A percentile compares a stretch with the other conserved stretches of the same genome.
These are phyloP conservation scores for Aspergillus haitiensis DNA, from an alignment of 495 filamentous ascomycete genomes.

Conservation along the genomic window DNA sequence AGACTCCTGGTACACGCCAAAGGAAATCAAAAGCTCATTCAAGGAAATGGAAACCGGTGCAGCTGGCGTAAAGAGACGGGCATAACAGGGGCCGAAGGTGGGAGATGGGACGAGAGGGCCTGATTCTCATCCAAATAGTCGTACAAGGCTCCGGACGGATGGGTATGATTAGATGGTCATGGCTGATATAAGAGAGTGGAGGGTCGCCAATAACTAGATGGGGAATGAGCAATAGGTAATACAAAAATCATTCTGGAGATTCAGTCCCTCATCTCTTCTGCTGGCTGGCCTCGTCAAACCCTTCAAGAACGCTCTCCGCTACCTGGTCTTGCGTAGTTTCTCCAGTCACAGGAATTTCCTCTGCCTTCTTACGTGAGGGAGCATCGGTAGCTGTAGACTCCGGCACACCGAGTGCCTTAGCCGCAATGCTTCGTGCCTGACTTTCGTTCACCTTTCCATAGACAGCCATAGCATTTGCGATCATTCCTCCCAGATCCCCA, in stretches of 20 bases:
- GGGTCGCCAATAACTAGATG: conserved; percentile 13
- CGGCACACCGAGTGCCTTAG: conserved; percentile 44
- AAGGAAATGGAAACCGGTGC: conserved; percentile 1
- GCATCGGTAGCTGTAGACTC: conserved; percentile 5
- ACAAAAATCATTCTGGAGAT: conserved; percentile 4
- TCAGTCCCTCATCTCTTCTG: conserved; percentile 34
- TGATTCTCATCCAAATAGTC: not conserved
- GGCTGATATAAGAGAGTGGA: not conserved
- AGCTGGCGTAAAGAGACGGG: not conserved
- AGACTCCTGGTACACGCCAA: conserved; percentile 10
- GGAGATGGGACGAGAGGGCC: not conserved
- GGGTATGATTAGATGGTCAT: not conserved
- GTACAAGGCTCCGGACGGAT: not conserved
- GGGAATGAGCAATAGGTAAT: not conserved
- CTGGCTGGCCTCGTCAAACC: conserved; percentile 53
- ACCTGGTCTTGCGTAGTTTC: conserved; percentile 37
- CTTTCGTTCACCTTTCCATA: conserved; percentile 89
- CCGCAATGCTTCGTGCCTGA: conserved; percentile 70
- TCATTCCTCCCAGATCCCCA: conserved; percentile 96
- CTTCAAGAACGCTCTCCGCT: conserved; percentile 50
- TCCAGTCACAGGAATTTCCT: conserved; percentile 17
- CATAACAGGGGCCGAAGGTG: not conserved
- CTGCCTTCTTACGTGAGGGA: not conserved
- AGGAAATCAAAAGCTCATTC: conserved; percentile 12
- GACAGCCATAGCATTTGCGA: conserved; percentile 91